A percentile compares a stretch with the other conserved stretches of the same genome.
Conservation (phyloP, 2,329 filamentous ascomycete species). For the Penicillium polonicum region DNA sequence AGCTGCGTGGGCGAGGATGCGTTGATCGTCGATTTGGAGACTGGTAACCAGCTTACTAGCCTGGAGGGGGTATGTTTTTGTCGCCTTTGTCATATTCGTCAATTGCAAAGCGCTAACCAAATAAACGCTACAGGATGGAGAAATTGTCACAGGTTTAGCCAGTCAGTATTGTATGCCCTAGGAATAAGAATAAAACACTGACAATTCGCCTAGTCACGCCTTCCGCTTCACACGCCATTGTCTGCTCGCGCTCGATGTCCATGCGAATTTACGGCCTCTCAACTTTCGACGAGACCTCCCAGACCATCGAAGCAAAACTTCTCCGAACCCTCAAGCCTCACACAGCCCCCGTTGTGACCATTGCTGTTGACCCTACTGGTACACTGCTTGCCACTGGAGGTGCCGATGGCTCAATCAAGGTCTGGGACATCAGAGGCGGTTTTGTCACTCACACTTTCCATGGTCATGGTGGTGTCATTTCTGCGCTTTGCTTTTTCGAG, state of each 20-base stretch:
- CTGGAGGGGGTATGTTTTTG: constrained; percentile 73
- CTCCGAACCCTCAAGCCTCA: constrained; percentile 85
- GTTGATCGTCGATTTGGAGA: constrained; percentile 78
- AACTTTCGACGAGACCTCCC: constrained; percentile 55
- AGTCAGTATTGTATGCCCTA: constrained; percentile 31
- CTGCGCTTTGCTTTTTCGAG: constrained; percentile 89
- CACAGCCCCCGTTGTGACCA: constrained; percentile 80
- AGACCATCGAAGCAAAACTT: constrained; percentile 64
- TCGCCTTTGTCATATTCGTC: constrained; percentile 18
- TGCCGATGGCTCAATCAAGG: constrained; percentile 89
- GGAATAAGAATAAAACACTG: constrained; percentile 3
- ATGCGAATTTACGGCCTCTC: constrained; percentile 86
- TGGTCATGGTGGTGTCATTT: constrained; percentile 86
- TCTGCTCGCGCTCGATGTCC: constrained; percentile 92
- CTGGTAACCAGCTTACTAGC: constrained; percentile 75
- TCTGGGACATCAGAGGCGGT: constrained; percentile 90
- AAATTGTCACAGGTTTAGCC: constrained; percentile 47
- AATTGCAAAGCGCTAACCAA: constrained; percentile 17
- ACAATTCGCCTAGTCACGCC: constrained; percentile 66
- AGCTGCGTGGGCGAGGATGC: constrained; percentile 91
- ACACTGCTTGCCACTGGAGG: constrained; percentile 89
- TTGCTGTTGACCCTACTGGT: constrained; percentile 80
- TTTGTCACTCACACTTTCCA: constrained; percentile 95
- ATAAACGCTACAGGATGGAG: constrained; percentile 60
- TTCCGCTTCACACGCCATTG: constrained; percentile 79